Evolutionary conservation across 116 monocot genomes (phyloP), one percentile per base, ranked within the genome.

Genomic region (Phalaenopsis hybrid): DNA sequence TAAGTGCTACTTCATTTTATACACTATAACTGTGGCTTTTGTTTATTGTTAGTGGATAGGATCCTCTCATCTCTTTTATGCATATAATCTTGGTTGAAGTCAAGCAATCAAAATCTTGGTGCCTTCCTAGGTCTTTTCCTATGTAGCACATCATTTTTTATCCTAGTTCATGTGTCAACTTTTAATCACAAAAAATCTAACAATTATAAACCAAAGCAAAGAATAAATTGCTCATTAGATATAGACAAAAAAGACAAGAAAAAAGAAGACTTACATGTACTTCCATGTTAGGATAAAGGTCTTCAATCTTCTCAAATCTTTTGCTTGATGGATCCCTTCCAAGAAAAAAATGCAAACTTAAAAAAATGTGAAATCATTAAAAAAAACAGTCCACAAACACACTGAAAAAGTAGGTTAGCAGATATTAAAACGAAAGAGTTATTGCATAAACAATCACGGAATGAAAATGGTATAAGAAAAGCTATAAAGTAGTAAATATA

Each of bases 251-350:
- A 61, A 81, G 52, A 49, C 7, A 13, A 41, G 73, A 0, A 49
- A 75, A 48, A 34, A 77, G 57, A 75, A 81, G 6, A 81, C 73
- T 13, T 87, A 95, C 95, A 90, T 93, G 82, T 25, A 95, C 87
- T 68, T 83, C 83, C 88, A 86, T 90, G 63, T 81, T 78, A 76
- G 84, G 91, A 50, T 81, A 81, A 67, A 95, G 82, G 58, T 93
- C 90, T 34, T 90, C 90, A 33, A 90, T 63, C 65, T 84, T 90
- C 61, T 86, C 83, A 44, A 87, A 49, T 13, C 91, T 82, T 72
- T 81, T 79, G 51, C 28, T 45, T 28, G 23, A 50, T 61, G 69
- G 83, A 87, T 75, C 81, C 87, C 93, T 95, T 76, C 0, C 23
- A 78, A 69, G 55, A 12, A 79, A 82, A 15, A 79, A 61, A 70